Percentiles rank a stretch among this genome's conserved stretches.
Conservation (phyloP, 331 rosid species). For the Erythrophleum ivorense region DNA sequence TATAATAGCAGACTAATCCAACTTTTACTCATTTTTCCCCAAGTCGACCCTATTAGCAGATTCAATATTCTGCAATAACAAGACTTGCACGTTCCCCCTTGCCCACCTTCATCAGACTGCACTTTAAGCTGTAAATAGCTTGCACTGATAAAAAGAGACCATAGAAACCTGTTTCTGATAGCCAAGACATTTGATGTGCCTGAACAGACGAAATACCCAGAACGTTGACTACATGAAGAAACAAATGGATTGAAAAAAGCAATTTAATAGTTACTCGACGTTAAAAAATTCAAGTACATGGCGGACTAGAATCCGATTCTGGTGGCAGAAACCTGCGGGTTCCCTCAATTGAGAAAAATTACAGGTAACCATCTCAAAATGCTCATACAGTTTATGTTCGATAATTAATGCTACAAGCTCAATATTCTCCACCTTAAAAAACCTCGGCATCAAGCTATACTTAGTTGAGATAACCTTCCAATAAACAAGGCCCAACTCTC, state of each 20-base stretch:
- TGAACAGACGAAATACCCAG: neutral
- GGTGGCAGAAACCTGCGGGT: conserved; percentile 1
- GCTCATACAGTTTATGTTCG: conserved; percentile 8
- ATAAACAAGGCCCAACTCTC: conserved; percentile 9
- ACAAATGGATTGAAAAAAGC: neutral
- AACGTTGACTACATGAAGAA: neutral
- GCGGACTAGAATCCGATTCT: conserved; percentile 21
- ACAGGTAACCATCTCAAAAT: conserved; percentile 16
- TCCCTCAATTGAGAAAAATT: conserved; percentile 6
- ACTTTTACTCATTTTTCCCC: neutral
- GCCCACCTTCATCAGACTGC: neutral
- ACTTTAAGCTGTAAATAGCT: neutral
- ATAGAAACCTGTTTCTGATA: neutral
- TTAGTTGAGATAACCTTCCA: conserved; percentile 9
- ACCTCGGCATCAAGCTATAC: neutral
- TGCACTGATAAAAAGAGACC: neutral
- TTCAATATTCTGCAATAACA: too few species aligned
- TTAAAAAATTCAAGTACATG: neutral
- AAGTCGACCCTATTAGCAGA: too few species aligned
- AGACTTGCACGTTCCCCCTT: neutral
- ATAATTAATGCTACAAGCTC: conserved; percentile 2
- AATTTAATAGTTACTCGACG: neutral
- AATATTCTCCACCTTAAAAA: neutral
- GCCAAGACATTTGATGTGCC: neutral
- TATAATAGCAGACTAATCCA: neutral